Evolutionary conservation across 257 asterid genomes (phyloP), one percentile per base, ranked within the genome.

Genomic region (Salvia splendens): DNA sequence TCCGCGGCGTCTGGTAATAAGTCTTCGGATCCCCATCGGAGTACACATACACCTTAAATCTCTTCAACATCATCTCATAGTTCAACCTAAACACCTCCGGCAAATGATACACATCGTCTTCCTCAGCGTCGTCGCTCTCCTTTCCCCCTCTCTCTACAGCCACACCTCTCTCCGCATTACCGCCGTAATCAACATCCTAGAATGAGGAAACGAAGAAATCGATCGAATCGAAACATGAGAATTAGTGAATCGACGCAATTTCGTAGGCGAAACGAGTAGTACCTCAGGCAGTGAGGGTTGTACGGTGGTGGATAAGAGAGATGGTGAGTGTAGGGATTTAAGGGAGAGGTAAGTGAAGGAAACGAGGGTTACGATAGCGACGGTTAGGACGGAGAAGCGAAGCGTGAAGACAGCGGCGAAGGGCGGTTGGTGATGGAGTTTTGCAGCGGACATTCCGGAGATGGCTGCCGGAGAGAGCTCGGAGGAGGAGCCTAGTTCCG

Each of bases 1-100:
- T 94, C 83, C 99, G 80, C 24, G 97, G 99, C 10, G 97, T 91
- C 84, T 91, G 97, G 65, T 86, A 94, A 78, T 77, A 94, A 28
- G 99, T 94, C 5, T 88, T 91, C 36, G 99, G 96, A 80, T 94
- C 97, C 12, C 99, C 99, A 67, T 94, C 99, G 41, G 86, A 65
- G 74, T 94, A 94, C n/a, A 94, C 84, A 70, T 83, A 94, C 73
- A 94, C 96, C 87, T 91, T 91, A 67, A 94, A 91, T 72, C 85
- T 88, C 80, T 68, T 80, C 80, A 75, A 73, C 97, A 94, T 91
- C 61, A 84, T 95, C 57, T 70, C 86, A 66, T 88, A 91, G 54
- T 82, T 88, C 83, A 91, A 77, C 71, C 79, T 64, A 58, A 94
- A 91, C 40, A 94, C 83, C 75, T 81, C 81, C 6, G 96, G 90